These are phyloP conservation scores for Spencermartinsiella europaea DNA, from an alignment of 805 yeast genomes.

Conservation along the genomic window DNA sequence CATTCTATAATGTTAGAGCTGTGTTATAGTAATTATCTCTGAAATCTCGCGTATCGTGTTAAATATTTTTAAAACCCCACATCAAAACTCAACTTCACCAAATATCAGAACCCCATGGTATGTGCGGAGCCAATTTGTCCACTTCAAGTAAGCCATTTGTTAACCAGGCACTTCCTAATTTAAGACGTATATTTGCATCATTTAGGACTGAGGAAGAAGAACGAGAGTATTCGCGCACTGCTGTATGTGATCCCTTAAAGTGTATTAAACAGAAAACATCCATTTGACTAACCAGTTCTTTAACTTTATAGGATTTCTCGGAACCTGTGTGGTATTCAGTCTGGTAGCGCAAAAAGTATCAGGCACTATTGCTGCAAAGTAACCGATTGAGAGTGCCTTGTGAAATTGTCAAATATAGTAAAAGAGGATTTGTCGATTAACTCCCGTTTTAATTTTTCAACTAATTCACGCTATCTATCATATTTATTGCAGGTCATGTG, in stretches of 20 bases:
- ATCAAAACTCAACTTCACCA: not conserved
- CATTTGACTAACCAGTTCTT: conserved; percentile 21
- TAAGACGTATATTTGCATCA: conserved; percentile 72
- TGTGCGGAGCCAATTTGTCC: too few relatives aligned
- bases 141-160: too few relatives aligned
- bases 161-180: conserved; percentile 57
- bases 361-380: conserved; percentile 6
- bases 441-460: too few relatives aligned
- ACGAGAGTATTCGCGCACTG: conserved; percentile 65
- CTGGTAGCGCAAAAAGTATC: conserved; percentile 57
- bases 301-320: conserved; percentile 69
- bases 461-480: too few relatives aligned
- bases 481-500: too few relatives aligned
- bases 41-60: not conserved
- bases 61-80: not conserved
- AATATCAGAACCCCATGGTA: not conserved
- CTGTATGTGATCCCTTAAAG: conserved; percentile 29
- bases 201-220: conserved; percentile 86
- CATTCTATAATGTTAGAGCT: not conserved
- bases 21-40: not conserved
- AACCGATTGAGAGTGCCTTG: too few relatives aligned
- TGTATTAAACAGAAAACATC: not conserved
- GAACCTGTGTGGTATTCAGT: conserved; percentile 75
- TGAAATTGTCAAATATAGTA: too few relatives aligned
- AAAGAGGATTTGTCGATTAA: too few relatives aligned